Percentiles rank a stretch among this genome's conserved stretches.
These are phyloP conservation scores for Xylariaceae sp. DNA, from an alignment of 2,329 filamentous ascomycete species.

Conservation along the genomic window DNA sequence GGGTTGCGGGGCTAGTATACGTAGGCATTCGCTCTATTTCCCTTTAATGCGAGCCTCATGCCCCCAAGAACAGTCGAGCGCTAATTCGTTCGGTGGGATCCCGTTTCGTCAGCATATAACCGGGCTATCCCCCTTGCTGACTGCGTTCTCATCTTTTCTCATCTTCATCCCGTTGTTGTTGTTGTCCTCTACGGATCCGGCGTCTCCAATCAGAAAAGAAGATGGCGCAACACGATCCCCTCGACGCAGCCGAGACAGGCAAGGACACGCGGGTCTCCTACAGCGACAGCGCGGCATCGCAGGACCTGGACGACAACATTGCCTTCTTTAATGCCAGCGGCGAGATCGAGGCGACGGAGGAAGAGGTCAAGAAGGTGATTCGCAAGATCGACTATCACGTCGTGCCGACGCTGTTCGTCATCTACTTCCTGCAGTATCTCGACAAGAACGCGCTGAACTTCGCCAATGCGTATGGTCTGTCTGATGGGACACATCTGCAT, in stretches of 20 bases:
- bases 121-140: neutral
- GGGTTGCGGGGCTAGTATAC: neutral
- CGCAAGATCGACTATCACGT: constrained; percentile 32
- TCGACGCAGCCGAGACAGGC: constrained; percentile 9
- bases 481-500: constrained; percentile 42
- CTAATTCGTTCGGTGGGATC: neutral
- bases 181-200: neutral
- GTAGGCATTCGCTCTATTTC: neutral
- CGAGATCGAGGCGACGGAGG: constrained; percentile 24
- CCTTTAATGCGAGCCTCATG: neutral
- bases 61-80: neutral
- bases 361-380: constrained; percentile 29
- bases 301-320: constrained; percentile 32
- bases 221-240: constrained; percentile 15
- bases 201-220: constrained; percentile 1
- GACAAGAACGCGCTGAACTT: constrained; percentile 46
- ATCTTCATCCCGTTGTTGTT: neutral
- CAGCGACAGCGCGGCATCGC: constrained; percentile 16
- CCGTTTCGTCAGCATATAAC: constrained; percentile 7
- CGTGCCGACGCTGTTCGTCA: constrained; percentile 31
- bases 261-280: constrained; percentile 11
- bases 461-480: constrained; percentile 44
- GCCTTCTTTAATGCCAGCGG: constrained; percentile 27
- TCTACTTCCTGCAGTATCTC: constrained; percentile 34
- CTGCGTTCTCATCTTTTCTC: neutral